Evolutionary conservation across 1,284 basidiomycete genomes (phyloP).

Genomic region (Ganoderma leucocontextum): DNA sequence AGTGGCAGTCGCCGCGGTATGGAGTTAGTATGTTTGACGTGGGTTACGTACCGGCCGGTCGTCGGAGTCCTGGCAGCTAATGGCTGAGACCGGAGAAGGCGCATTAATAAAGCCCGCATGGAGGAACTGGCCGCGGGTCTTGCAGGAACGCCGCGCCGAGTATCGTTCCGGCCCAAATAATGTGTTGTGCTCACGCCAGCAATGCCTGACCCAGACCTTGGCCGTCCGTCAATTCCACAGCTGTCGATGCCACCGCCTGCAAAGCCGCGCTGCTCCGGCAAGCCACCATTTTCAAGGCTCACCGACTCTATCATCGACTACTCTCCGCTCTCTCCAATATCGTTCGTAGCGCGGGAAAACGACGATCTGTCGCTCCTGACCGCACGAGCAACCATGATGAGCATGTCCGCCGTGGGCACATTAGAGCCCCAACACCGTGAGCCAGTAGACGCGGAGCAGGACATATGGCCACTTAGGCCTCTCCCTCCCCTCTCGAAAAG

Average conservation of each 20-base stretch:
- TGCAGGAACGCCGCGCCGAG: not conserved
- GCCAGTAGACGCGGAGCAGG: not conserved
- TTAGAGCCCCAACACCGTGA: no score
- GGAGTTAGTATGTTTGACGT: no score
- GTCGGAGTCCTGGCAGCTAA: no score
- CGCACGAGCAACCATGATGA: not conserved
- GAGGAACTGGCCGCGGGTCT: not conserved
- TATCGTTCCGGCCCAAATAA: no score
- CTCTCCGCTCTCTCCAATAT: not conserved
- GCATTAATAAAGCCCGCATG: not conserved
- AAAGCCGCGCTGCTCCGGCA: not conserved
- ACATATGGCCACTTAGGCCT: not conserved
- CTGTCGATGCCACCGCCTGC: not conserved
- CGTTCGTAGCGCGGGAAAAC: not conserved
- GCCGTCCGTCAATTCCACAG: not conserved
- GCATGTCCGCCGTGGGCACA: not conserved
- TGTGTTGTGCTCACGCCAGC: not conserved
- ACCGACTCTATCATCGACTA: not conserved
- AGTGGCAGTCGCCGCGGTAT: no score
- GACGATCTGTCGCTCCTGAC: not conserved
- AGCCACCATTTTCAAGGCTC: not conserved
- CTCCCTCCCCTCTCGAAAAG: not conserved
- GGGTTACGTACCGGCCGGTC: no score
- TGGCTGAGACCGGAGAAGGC: not conserved
- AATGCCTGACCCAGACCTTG: not conserved